A percentile compares a stretch with the other conserved stretches of the same genome.
Evolutionary conservation across 2,329 filamentous ascomycete species (phyloP).

Genomic region (Apiospora kogelbergensis): DNA sequence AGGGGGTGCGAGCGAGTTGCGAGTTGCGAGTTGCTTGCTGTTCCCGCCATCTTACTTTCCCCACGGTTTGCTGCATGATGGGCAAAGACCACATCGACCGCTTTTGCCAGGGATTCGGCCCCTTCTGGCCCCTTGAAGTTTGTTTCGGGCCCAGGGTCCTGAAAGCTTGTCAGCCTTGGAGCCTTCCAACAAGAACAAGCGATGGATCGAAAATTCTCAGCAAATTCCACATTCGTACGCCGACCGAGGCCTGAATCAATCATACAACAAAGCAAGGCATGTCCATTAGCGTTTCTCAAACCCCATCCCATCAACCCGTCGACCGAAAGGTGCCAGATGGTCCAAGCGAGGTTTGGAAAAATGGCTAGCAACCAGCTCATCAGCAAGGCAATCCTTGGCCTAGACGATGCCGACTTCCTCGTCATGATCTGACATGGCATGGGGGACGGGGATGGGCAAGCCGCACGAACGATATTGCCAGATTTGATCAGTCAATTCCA

Average conservation of each 20-base stretch:
- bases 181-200: neutral
- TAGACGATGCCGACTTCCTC: neutral
- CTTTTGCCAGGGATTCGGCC: slow-evolving; percentile 5
- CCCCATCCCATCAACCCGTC: neutral
- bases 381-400: neutral
- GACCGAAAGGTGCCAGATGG: neutral
- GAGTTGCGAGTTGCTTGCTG: neutral
- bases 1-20: neutral
- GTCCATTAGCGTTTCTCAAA: neutral
- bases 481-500: neutral
- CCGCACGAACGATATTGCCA: neutral
- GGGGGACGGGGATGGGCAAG: neutral
- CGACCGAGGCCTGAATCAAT: slow-evolving; percentile 5
- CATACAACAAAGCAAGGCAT: neutral
- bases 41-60: neutral
- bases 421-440: slow-evolving; percentile 2
- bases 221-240: neutral
- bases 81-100: neutral
- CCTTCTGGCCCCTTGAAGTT: slow-evolving; percentile 14
- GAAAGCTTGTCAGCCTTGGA: slow-evolving; percentile 12
- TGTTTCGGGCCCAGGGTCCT: slow-evolving; percentile 21
- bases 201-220: neutral
- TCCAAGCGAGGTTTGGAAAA: neutral
- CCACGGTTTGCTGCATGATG: slow-evolving; percentile 7
- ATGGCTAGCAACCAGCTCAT: neutral